phyloP scores from a whole-genome alignment of 306 rosid genomes.

The Prunus kanzakura region DNA sequence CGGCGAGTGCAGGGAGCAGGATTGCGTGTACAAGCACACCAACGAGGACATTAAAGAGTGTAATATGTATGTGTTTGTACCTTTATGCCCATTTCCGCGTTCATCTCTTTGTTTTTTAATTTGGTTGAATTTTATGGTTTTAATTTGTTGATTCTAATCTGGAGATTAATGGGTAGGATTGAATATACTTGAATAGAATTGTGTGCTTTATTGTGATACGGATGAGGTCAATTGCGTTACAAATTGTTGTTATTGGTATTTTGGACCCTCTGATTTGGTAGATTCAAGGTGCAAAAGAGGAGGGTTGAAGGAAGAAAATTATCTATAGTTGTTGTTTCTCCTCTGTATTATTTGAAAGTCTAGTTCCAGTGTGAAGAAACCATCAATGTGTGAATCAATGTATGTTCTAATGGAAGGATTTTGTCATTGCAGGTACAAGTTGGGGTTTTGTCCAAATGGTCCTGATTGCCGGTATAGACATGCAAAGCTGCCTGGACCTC shows the following conservation, averaged over 20 bases:
- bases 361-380: neutral
- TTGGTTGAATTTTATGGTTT: neutral
- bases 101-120: neutral
- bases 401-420: conserved; percentile 11
- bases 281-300: neutral
- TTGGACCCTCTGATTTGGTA: neutral
- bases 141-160: neutral
- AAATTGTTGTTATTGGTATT: neutral
- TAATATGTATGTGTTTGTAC: conserved; percentile 59
- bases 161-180: neutral
- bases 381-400: neutral
- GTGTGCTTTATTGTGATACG: neutral
- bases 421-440: conserved; percentile 78
- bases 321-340: neutral
- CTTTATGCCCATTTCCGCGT: neutral
- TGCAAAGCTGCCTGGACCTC: conserved; percentile 92
- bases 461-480: conserved; percentile 98
- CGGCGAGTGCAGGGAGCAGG: conserved; percentile 99
- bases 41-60: conserved; percentile 98
- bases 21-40: conserved; percentile 95
- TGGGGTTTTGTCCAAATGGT: conserved; percentile 98
- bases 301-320: neutral
- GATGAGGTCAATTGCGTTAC: neutral
- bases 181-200: neutral
- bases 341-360: neutral